These are phyloP conservation scores for Eleusine coracana DNA, from an alignment of 176 grass and related monocot species.

Conservation along the genomic window DNA sequence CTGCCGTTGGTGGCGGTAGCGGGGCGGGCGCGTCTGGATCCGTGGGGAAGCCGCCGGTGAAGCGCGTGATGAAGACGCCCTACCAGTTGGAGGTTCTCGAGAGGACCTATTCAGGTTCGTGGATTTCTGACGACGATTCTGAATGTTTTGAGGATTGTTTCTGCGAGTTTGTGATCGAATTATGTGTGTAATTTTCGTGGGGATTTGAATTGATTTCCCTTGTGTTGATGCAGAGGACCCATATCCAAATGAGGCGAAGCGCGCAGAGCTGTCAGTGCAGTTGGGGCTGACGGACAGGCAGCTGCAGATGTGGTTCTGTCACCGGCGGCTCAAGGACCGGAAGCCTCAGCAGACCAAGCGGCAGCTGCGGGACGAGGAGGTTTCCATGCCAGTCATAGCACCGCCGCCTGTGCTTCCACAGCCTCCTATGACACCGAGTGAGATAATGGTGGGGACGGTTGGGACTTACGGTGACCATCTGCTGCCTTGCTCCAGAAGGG, in stretches of 20 bases:
- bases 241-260: constrained; percentile 63
- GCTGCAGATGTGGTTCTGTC: constrained; percentile 99
- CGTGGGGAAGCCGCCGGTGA: constrained; percentile 54
- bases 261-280: constrained; percentile 68
- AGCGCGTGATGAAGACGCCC: constrained; percentile 96
- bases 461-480: constrained; percentile 27
- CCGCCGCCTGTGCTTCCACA: constrained; percentile 43
- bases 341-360: constrained; percentile 47
- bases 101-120: constrained; percentile 77
- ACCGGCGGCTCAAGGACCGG: constrained; percentile 83
- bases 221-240: constrained; percentile 62
- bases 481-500: constrained; percentile 41
- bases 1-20: constrained; percentile 37
- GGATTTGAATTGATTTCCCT: constrained; percentile 21
- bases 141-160: constrained; percentile 5
- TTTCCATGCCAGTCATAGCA: constrained; percentile 33
- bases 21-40: constrained; percentile 49
- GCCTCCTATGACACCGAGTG: constrained; percentile 43
- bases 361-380: constrained; percentile 59
- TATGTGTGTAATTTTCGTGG: not conserved
- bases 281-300: constrained; percentile 79
- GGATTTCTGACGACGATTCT: not conserved
- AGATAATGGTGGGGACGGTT: constrained; percentile 33
- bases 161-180: not conserved
- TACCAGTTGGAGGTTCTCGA: constrained; percentile 94